Conservation (phyloP, 306 rosid genomes). For the Medicago ruthenica region DNA sequence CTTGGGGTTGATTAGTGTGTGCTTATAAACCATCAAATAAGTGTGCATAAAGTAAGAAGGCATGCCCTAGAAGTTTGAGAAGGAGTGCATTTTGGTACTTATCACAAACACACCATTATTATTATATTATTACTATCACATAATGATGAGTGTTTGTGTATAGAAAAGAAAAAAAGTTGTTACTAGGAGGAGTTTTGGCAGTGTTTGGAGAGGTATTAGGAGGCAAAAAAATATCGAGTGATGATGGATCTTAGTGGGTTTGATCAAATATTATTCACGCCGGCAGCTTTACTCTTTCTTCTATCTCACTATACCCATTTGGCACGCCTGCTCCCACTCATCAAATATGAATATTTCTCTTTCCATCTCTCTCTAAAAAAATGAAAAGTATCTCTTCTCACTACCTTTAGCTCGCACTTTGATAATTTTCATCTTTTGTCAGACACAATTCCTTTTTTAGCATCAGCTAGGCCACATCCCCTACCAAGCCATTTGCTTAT, state of each 20-base stretch:
- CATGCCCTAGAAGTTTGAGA: conserved; percentile 78
- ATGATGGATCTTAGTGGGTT: conserved; percentile 62
- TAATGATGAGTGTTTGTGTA: conserved; percentile 46
- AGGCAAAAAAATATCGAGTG: conserved; percentile 65
- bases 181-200: conserved; percentile 60
- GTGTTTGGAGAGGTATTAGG: conserved; percentile 73
- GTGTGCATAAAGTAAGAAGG: conserved; percentile 53
- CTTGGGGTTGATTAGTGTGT: conserved; percentile 23
- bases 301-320: conserved; percentile 49
- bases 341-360: conserved; percentile 5
- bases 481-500: conserved; percentile 13
- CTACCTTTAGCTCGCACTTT: conserved; percentile 66
- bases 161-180: conserved; percentile 49
- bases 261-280: conserved; percentile 86
- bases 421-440: conserved; percentile 69
- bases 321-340: conserved; percentile 97
- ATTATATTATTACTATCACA: conserved; percentile 20
- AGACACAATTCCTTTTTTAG: conserved; percentile 65
- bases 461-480: conserved; percentile 50
- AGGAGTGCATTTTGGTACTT: conserved; percentile 53
- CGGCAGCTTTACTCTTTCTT: conserved; percentile 79
- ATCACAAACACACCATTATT: conserved; percentile 36
- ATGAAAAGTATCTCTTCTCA: conserved; percentile 68
- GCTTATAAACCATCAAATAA: conserved; percentile 44
- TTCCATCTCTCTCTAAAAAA: conserved; percentile 43